Evolutionary conservation across 2,329 filamentous ascomycete genomes (phyloP).

Genomic region (Orbilia ellipsospora): DNA sequence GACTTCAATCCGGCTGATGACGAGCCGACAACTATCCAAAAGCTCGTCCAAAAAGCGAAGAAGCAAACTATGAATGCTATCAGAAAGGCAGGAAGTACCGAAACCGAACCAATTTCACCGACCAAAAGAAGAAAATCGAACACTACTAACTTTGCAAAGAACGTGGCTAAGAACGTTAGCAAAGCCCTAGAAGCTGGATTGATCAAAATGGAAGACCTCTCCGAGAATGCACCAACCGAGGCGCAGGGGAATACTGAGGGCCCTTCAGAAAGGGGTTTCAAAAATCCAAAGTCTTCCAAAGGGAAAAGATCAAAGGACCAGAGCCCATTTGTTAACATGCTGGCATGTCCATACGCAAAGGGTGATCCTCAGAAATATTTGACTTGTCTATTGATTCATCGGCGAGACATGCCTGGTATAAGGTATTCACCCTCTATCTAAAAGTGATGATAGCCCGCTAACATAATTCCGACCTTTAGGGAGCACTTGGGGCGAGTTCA

Average conservation of each 20-base stretch:
- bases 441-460: not conserved
- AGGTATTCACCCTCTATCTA: slow-evolving; percentile 16
- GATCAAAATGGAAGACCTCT: slow-evolving; percentile 48
- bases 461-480: slow-evolving; percentile 6
- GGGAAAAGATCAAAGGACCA: slow-evolving; percentile 36
- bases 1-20: slow-evolving; percentile 42
- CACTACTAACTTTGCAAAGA: slow-evolving; percentile 37
- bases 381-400: slow-evolving; percentile 46
- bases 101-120: slow-evolving; percentile 35
- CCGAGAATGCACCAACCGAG: slow-evolving; percentile 9
- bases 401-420: slow-evolving; percentile 50
- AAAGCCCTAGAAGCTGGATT: slow-evolving; percentile 41
- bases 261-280: slow-evolving; percentile 5
- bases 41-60: slow-evolving; percentile 40
- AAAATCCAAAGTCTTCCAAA: not conserved
- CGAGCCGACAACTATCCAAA: slow-evolving; percentile 39
- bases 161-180: slow-evolving; percentile 41
- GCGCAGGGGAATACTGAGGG: not conserved
- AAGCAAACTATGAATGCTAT: slow-evolving; percentile 15
- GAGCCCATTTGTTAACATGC: slow-evolving; percentile 47
- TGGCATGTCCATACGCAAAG: slow-evolving; percentile 51
- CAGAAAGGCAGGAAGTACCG: not conserved
- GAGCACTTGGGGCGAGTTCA: slow-evolving; percentile 49
- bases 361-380: slow-evolving; percentile 48
- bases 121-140: slow-evolving; percentile 40